phyloP scores from a whole-genome alignment of 2,329 filamentous ascomycete genomes.

The Rugonectria rugulosa region DNA sequence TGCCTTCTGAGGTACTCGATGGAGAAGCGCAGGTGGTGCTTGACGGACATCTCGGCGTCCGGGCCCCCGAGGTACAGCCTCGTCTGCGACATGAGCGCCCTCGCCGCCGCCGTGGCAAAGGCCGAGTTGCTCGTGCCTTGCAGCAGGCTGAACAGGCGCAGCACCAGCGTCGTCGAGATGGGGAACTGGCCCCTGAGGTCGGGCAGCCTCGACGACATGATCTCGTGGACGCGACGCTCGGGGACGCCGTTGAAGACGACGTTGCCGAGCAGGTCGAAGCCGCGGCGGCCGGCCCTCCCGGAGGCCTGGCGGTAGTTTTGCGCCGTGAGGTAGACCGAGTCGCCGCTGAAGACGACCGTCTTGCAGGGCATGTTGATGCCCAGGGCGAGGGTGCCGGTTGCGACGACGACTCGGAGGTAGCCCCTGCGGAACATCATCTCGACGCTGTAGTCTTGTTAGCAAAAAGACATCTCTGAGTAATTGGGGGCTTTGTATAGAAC shows the following conservation, averaged over 20 bases:
- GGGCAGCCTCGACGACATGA: conserved; percentile 77
- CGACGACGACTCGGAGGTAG: conserved; percentile 74
- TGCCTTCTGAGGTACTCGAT: conserved; percentile 80
- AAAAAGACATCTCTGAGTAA: too few relatives aligned
- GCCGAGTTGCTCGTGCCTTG: conserved; percentile 69
- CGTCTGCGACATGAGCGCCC: conserved; percentile 73
- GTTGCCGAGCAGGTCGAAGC: conserved; percentile 82
- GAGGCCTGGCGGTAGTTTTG: conserved; percentile 80
- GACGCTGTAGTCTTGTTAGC: conserved; percentile 52
- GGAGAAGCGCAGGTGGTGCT: conserved; percentile 81
- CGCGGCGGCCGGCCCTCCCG: conserved; percentile 79
- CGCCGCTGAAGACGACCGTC: conserved; percentile 79
- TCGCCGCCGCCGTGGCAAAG: conserved; percentile 68
- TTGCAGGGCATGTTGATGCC: conserved; percentile 89
- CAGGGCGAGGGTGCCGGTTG: conserved; percentile 77
- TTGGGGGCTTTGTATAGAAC: conserved; percentile 27
- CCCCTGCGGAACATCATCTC: conserved; percentile 79
- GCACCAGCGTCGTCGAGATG: conserved; percentile 74
- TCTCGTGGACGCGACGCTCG: conserved; percentile 66
- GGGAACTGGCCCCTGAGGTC: conserved; percentile 82
- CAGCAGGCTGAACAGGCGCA: conserved; percentile 73
- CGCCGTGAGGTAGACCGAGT: conserved; percentile 75
- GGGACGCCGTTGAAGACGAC: conserved; percentile 78
- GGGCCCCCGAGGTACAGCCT: conserved; percentile 75
- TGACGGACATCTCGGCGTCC: conserved; percentile 71